A percentile compares a stretch with the other conserved stretches of the same genome.
Conservation (phyloP, 2,329 filamentous ascomycete species). For the Ceratocystis colombiana region DNA sequence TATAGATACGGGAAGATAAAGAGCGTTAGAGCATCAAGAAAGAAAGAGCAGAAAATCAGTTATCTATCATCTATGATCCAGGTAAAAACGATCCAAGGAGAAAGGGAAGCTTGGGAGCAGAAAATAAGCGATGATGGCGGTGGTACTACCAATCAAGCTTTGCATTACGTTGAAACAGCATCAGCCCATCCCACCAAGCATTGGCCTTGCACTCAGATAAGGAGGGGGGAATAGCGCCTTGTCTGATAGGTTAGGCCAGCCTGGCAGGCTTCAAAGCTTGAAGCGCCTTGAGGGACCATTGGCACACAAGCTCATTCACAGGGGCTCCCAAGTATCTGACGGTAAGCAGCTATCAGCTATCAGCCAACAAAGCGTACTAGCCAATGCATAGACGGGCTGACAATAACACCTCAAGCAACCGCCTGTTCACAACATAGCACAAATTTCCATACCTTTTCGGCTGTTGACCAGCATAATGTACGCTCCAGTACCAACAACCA, state of each 20-base stretch:
- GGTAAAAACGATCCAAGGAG: neutral
- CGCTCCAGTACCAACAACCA: constrained; percentile 31
- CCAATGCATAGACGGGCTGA: no score
- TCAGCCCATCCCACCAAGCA: neutral
- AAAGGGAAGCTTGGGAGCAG: neutral
- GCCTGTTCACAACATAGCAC: no score
- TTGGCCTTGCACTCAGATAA: neutral
- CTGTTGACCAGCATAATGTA: constrained; percentile 44
- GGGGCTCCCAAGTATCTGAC: neutral
- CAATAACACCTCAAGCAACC: no score
- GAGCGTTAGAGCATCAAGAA: constrained; percentile 29
- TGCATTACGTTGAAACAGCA: neutral
- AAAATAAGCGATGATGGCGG: neutral
- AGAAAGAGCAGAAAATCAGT: neutral
- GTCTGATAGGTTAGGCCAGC: neutral
- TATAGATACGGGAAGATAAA: neutral
- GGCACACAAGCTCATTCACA: neutral
- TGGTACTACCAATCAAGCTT: neutral
- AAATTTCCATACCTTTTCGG: constrained; percentile 37
- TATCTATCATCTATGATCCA: neutral
- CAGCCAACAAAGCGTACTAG: no score
- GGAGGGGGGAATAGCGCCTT: neutral
- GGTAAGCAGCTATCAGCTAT: no score
- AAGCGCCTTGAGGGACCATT: neutral
- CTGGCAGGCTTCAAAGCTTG: neutral